Conservation (phyloP, 2,329 filamentous ascomycete species). For the Harringtonia aguacate region DNA sequence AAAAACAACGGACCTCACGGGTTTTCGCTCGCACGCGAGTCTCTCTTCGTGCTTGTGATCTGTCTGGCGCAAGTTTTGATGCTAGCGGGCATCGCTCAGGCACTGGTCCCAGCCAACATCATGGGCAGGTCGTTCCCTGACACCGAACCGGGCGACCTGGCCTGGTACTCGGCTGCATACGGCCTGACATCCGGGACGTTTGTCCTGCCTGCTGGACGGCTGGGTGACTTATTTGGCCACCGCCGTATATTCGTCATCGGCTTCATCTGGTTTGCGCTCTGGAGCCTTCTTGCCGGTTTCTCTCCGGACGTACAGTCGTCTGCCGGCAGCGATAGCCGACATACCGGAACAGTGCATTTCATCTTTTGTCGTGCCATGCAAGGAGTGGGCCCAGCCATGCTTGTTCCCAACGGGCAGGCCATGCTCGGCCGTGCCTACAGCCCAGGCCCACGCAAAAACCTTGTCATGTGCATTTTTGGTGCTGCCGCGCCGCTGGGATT, state of each 20-base stretch:
- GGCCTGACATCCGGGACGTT: conserved; percentile 45
- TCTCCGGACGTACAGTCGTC: conserved; percentile 13
- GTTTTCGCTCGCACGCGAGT: conserved; percentile 18
- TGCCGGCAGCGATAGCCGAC: conserved; percentile 10
- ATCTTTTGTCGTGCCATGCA: conserved; percentile 16
- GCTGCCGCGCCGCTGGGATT: conserved; percentile 35
- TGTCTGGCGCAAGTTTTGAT: conserved; percentile 33
- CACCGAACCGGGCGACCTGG: conserved; percentile 30
- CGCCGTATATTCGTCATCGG: conserved; percentile 43
- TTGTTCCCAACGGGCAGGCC: conserved; percentile 53
- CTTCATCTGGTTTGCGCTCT: conserved; percentile 42
- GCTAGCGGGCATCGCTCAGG: conserved; percentile 34
- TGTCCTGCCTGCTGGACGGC: conserved; percentile 42
- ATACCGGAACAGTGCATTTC: conserved; percentile 14
- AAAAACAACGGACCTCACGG: conserved; percentile 9
- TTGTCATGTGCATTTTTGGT: conserved; percentile 45
- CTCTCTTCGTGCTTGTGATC: conserved; percentile 27
- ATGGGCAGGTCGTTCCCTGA: conserved; percentile 36
- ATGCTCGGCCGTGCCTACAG: conserved; percentile 49
- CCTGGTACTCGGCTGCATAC: conserved; percentile 49
- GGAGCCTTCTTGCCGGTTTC: conserved; percentile 38
- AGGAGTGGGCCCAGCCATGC: conserved; percentile 47
- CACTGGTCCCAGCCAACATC: conserved; percentile 34
- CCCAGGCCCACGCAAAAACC: conserved; percentile 45
- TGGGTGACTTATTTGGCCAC: conserved; percentile 49